Conservation (phyloP, 2,329 filamentous ascomycete species). For the Aquanectria penicillioides region DNA sequence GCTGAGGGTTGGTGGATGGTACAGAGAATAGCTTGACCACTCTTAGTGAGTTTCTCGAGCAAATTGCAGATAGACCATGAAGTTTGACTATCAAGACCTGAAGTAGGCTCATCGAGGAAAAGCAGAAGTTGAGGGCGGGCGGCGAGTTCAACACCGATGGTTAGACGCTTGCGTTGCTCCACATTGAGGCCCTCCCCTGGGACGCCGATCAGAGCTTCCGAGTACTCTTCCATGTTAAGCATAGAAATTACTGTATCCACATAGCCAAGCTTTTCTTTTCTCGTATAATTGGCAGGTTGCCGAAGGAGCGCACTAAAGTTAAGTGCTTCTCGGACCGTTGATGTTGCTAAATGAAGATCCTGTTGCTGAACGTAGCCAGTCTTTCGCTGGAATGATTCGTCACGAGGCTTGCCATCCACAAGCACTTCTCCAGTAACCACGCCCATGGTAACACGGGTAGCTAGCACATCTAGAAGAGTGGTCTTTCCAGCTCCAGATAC, state of each 20-base stretch:
- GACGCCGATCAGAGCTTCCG: conserved; percentile 69
- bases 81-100: conserved; percentile 68
- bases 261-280: conserved; percentile 79
- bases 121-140: conserved; percentile 64
- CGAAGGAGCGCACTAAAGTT: conserved; percentile 83
- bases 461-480: conserved; percentile 83
- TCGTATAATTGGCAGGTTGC: conserved; percentile 74
- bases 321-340: conserved; percentile 84
- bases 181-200: conserved; percentile 67
- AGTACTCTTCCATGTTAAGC: conserved; percentile 70
- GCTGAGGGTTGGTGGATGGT: conserved; percentile 61
- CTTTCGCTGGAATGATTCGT: conserved; percentile 84
- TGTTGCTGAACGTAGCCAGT: conserved; percentile 92
- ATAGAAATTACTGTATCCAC: conserved; percentile 78
- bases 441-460: conserved; percentile 84
- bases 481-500: conserved; percentile 90
- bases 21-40: conserved; percentile 58
- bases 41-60: conserved; percentile 64
- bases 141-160: conserved; percentile 65
- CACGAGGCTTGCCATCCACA: conserved; percentile 69
- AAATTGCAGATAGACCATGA: conserved; percentile 69
- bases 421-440: conserved; percentile 85
- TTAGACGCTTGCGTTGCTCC: conserved; percentile 67
- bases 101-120: conserved; percentile 67
- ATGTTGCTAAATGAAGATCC: conserved; percentile 82